Base-by-base conservation (phyloP, 2,329 filamentous ascomycete genomes). In the Epicoccum nigrum region DNA sequence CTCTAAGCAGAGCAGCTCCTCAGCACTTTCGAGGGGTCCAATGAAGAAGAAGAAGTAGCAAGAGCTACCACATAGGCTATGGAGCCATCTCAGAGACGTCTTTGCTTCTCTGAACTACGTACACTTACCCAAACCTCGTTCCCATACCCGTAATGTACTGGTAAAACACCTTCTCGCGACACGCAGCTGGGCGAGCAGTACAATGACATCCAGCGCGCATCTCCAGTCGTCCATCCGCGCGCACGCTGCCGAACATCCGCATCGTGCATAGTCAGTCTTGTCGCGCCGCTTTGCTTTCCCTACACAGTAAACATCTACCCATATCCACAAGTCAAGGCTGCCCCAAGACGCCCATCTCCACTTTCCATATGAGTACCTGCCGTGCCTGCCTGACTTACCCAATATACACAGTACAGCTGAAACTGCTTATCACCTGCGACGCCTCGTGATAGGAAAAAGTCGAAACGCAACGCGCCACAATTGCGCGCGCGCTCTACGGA, bases 381-480 rank as follows among this genome's bases (percentile, higher is more conserved):
- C n/a, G 17, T 9, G 33, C 13, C 33, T 21, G 15, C 16, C 16
- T 30, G 37, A 23, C 27, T 51, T 28, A 19, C 21, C 43, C 27
- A 44, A 25, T 39, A 15, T 19, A 13, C n/a, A n/a, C n/a, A n/a
- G n/a, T n/a, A n/a, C 49, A 47, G 8, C 20, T 52, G 43, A 44
- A 52, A 47, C 43, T 11, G 43, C 43, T 17, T n/a, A 52, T 52
- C 49, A 47, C 33, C 43, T 47, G 49, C 38, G 39, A 27, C 27
- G 13, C 43, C 43, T 34, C 28, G 49, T 52, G 43, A 52, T 39
- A 27, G 28, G 30, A 32, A 34, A 27, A 37, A 21, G 43, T 32
- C 49, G 38, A 40, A 32, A 25, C n/a, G 12, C 20, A 27, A 17
- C 33, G 37, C 38, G 49, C 32, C 13, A 30, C 28, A 4, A 8